Conservation (phyloP, 2,329 filamentous ascomycete genomes). For the Pestalotiopsis sp. region DNA sequence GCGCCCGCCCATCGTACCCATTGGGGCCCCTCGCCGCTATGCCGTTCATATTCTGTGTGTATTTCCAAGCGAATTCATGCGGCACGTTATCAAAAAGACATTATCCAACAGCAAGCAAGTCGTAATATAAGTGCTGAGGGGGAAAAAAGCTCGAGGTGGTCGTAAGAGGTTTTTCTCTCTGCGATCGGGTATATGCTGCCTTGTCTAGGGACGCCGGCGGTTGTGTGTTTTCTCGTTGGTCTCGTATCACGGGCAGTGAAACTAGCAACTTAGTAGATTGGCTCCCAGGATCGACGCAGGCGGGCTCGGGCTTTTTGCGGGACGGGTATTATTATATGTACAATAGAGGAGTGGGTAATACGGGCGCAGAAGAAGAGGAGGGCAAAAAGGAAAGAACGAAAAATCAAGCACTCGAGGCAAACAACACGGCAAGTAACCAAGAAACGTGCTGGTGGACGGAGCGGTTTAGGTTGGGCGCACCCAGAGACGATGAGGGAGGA, state of each 20-base stretch:
- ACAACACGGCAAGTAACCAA: conserved; percentile 5
- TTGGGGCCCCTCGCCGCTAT: conserved; percentile 34
- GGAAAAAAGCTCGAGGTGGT: background rate
- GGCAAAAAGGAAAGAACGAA: background rate
- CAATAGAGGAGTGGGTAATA: background rate
- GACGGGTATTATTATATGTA: conserved; percentile 4
- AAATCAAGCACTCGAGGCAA: background rate
- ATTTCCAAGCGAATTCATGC: conserved; percentile 6
- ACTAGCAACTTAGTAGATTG: background rate
- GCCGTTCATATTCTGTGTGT: conserved; percentile 14
- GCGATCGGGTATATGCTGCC: background rate
- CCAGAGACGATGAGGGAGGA: background rate
- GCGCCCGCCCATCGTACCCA: conserved; percentile 26
- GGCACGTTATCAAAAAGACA: conserved; percentile 13
- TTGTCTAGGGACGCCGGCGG: background rate
- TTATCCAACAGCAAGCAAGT: conserved; percentile 4
- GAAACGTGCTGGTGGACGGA: conserved; percentile 1
- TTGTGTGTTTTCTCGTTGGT: background rate
- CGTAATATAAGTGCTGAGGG: background rate
- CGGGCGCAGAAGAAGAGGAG: background rate
- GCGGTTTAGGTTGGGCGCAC: background rate
- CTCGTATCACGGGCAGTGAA: background rate
- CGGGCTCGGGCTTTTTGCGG: background rate
- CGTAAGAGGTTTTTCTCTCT: background rate
- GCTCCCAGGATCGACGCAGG: background rate